These are phyloP conservation scores for Botrytis hyacinthi DNA, from an alignment of 2,329 filamentous ascomycete genomes.

Conservation along the genomic window DNA sequence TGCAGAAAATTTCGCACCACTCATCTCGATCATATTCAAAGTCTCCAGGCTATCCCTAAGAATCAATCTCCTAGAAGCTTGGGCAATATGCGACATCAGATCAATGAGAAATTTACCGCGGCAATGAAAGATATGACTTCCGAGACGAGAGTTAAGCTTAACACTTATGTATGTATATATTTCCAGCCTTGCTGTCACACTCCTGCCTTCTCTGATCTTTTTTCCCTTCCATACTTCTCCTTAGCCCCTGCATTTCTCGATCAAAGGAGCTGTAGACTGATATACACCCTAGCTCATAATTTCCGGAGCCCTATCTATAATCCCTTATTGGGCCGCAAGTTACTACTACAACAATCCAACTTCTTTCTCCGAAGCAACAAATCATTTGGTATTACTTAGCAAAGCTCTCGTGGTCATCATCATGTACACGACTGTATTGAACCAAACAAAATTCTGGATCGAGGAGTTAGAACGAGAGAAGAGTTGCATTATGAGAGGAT, in stretches of 20 bases:
- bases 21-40: background rate
- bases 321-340: background rate
- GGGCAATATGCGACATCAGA: background rate
- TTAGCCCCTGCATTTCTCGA: too few relatives aligned
- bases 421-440: background rate
- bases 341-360: background rate
- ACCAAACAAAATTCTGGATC: background rate
- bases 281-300: background rate
- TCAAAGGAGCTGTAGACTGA: background rate
- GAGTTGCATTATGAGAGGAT: background rate
- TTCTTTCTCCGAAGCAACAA: background rate
- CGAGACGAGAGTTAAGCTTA: background rate
- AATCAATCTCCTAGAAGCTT: background rate
- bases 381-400: background rate
- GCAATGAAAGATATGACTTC: constrained; percentile 8
- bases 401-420: background rate
- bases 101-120: background rate
- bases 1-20: background rate
- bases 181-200: background rate
- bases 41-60: background rate
- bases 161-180: background rate
- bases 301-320: background rate
- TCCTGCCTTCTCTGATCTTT: background rate
- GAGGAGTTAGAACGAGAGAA: background rate
- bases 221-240: background rate